Base-by-base conservation (phyloP, 768 basidiomycete species). In the Podaxis rugospora region DNA sequence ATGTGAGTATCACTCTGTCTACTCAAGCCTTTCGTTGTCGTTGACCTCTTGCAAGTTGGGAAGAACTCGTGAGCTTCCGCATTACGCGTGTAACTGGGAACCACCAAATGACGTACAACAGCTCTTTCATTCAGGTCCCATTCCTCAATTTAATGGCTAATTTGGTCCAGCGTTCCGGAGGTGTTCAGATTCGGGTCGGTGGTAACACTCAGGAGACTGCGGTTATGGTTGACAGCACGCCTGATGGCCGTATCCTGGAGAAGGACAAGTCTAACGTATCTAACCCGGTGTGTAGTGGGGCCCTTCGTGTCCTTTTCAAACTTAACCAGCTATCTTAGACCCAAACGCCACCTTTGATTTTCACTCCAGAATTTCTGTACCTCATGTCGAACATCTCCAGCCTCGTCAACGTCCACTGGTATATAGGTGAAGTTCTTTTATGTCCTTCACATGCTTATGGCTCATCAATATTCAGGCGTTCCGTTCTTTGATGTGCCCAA, bases 61-160 rank as follows among this genome's bases (percentile, higher is more conserved):
- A 79, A 72, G 51, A 83, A 84, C 59, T 73, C 80, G 80, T 79
- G 36, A 54, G 74, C 65, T 32, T 44, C 28, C 23, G 23, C 9
- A 23, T 39, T 53, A 62, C 5, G 21, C 23, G 77, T 60, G 69
- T 80, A 28, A 27, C 6, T 18, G 14, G n/a, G 28, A 16, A 57
- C 11, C 35, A 5, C n/a, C 3, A 18, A 44, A 44, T 62, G 44
- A 50, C 23, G 28, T 28, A 32, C 18, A 56, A 6, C 42, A 83
- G 81, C 35, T 75, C 79, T 2, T 70, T 78, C 23, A 66, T 86
- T 13, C 77, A 82, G 50, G 80, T 87, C 40, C 80, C 86, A 0
- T 91, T 92, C 74, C 80, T 92, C n/a, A 93, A 93, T 68, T 76
- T 92, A 32, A 83, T 94, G 78, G 78, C 83, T 4, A 88, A 89